Percentiles rank a stretch among this genome's conserved stretches.
phyloP scores from a whole-genome alignment of 2,329 filamentous ascomycete species.

The Diaporthe caulivora region DNA sequence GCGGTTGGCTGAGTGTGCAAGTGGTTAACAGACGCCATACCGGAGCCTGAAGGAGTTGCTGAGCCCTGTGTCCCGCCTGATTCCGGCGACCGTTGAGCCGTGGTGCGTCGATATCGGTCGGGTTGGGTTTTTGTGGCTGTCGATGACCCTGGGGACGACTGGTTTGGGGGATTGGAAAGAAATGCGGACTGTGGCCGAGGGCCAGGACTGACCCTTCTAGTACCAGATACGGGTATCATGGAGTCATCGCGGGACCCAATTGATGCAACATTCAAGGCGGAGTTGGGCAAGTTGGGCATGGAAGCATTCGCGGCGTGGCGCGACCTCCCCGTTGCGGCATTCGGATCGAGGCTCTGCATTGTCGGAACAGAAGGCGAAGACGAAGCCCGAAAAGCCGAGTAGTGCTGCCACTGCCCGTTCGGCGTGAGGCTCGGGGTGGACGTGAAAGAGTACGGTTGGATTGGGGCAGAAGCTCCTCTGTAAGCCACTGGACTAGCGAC shows the following conservation, averaged over 20 bases:
- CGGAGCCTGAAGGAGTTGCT: constrained; percentile 62
- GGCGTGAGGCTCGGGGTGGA: constrained; percentile 75
- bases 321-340: constrained; percentile 44
- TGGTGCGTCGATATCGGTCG: constrained; percentile 83
- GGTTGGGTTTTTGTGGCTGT: constrained; percentile 76
- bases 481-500: constrained; percentile 60
- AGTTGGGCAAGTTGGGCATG: constrained; percentile 54
- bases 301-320: constrained; percentile 53
- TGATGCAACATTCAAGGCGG: constrained; percentile 48
- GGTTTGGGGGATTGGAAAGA: constrained; percentile 53
- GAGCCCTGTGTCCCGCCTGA: constrained; percentile 53
- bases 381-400: constrained; percentile 60
- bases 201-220: constrained; percentile 53
- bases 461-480: constrained; percentile 68
- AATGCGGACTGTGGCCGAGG: constrained; percentile 59
- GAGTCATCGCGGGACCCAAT: constrained; percentile 67
- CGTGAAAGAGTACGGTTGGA: constrained; percentile 83
- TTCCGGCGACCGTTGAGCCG: constrained; percentile 65
- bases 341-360: constrained; percentile 53
- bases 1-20: constrained; percentile 60
- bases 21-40: constrained; percentile 67
- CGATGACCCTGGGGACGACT: constrained; percentile 68
- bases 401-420: constrained; percentile 64
- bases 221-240: constrained; percentile 56
- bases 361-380: constrained; percentile 59